Conservation (phyloP, 768 basidiomycete species). For the Calocybe gangraenosa region DNA sequence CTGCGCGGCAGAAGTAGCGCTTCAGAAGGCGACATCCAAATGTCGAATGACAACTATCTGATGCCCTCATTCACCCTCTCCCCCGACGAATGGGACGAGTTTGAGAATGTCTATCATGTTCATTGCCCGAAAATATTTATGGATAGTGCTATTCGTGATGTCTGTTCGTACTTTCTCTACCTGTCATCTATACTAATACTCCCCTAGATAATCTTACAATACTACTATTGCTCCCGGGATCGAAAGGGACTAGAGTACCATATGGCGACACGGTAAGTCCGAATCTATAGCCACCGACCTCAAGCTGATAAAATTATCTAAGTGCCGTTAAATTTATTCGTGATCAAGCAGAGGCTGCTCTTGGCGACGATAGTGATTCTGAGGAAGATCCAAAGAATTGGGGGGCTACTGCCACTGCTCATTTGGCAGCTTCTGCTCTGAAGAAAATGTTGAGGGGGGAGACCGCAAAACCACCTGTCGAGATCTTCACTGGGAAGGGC, state of each 20-base stretch:
- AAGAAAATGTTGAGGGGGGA: slow-evolving; percentile 63
- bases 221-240: slow-evolving; percentile 78
- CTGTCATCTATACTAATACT: slow-evolving; percentile 13
- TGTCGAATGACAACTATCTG: slow-evolving; percentile 46
- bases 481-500: slow-evolving; percentile 23
- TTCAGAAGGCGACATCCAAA: slow-evolving; percentile 25
- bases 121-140: slow-evolving; percentile 82
- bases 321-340: slow-evolving; percentile 86
- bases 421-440: slow-evolving; percentile 63
- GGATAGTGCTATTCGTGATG: slow-evolving; percentile 75
- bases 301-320: slow-evolving; percentile 5
- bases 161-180: slow-evolving; percentile 33
- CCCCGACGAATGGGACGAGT: slow-evolving; percentile 70
- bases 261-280: slow-evolving; percentile 72
- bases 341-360: slow-evolving; percentile 64
- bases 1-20: slow-evolving; percentile 42
- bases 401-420: slow-evolving; percentile 42
- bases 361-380: slow-evolving; percentile 17
- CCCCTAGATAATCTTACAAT: slow-evolving; percentile 75
- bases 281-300: slow-evolving; percentile 4
- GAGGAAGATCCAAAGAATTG: slow-evolving; percentile 24
- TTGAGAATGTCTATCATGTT: slow-evolving; percentile 88
- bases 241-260: slow-evolving; percentile 83
- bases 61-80: slow-evolving; percentile 67
- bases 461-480: slow-evolving; percentile 41